Base-by-base conservation (phyloP, 768 basidiomycete species). In the Termitomyces sp. region DNA sequence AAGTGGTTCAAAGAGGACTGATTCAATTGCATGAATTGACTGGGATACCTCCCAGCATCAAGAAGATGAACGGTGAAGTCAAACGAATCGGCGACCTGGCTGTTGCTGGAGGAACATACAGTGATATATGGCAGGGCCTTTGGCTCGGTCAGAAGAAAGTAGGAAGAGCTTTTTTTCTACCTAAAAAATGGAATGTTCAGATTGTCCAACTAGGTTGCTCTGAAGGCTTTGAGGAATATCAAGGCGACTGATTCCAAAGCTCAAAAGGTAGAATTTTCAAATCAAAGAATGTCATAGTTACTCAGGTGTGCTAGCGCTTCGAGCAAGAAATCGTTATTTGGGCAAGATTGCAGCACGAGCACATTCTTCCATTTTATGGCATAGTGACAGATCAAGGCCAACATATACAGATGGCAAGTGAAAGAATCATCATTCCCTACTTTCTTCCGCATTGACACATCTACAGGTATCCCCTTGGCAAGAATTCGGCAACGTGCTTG, bases 401-500 rank as follows among this genome's bases (percentile, higher is more conserved):
- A 41, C 72, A 77, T 44, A 70, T 84, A 48, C 75, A 83, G 61
- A 81, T 80, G 66, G 83, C 74, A 63, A 68, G 62, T 46, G 20
- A 43, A 51, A 55, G 16, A 43, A 14, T 30, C 44, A 36, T 44
- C 22, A 5, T 35, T 26, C 28, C 36, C 24, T 32, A 24, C 54
- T n/a, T 5, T 24, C 28, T 52, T 5, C 36, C 56, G 40, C 57
- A 30, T 48, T 38, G 46, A 47, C 18, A 32, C n/a, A 41, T 52
- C 36, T 36, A 11, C 50, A 84, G 82, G 82, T 86, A 33, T 84
- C 84, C 10, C 81, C 83, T 5, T 86, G 84, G 84, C 82, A 84
- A 70, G 72, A 76, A 36, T 77, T 83, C 61, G 82, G 81, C 43
- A 80, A 85, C 63, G 77, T 83, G 20, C 70, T 79, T 0, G 76